Conservation (phyloP, 2,329 filamentous ascomycete genomes). For the Apiospora phragmitis region DNA sequence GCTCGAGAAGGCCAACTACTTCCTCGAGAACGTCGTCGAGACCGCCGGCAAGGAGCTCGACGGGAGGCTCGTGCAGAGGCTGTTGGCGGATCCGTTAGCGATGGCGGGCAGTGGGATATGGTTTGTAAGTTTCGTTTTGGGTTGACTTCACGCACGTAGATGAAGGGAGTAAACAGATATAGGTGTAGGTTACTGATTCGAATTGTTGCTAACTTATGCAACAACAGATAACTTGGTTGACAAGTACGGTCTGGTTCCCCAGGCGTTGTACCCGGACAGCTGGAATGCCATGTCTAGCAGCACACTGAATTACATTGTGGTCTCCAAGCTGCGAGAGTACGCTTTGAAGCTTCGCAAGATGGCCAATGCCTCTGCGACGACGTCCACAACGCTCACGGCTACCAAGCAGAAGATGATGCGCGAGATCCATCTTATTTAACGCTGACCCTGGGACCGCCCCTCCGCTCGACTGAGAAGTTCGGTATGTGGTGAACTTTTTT, state of each 20-base stretch:
- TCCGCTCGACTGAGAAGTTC: conserved; percentile 67
- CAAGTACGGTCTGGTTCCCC: conserved; percentile 88
- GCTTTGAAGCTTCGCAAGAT: conserved; percentile 70
- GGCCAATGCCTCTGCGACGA: conserved; percentile 37
- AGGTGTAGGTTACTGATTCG: background rate
- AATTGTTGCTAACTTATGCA: conserved; percentile 37
- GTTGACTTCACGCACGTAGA: background rate
- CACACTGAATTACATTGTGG: conserved; percentile 72
- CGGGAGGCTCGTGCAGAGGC: conserved; percentile 68
- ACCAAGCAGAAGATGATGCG: conserved; percentile 75
- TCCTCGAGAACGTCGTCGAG: conserved; percentile 80
- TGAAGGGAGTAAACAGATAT: background rate
- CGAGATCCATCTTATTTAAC: conserved; percentile 83
- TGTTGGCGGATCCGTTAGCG: conserved; percentile 68
- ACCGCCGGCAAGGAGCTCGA: conserved; percentile 72
- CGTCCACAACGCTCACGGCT: conserved; percentile 40
- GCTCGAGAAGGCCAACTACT: conserved; percentile 88
- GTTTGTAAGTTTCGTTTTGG: conserved; percentile 27
- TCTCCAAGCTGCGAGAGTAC: conserved; percentile 84
- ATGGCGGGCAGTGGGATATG: conserved; percentile 94
- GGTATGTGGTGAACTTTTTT: conserved; percentile 23
- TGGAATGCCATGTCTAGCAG: conserved; percentile 74
- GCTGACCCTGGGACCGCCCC: conserved; percentile 78
- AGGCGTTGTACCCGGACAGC: conserved; percentile 77
- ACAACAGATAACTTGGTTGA: conserved; percentile 68